These are phyloP conservation scores for Ramichloridium luteum DNA, from an alignment of 2,329 filamentous ascomycete species.

Conservation along the genomic window DNA sequence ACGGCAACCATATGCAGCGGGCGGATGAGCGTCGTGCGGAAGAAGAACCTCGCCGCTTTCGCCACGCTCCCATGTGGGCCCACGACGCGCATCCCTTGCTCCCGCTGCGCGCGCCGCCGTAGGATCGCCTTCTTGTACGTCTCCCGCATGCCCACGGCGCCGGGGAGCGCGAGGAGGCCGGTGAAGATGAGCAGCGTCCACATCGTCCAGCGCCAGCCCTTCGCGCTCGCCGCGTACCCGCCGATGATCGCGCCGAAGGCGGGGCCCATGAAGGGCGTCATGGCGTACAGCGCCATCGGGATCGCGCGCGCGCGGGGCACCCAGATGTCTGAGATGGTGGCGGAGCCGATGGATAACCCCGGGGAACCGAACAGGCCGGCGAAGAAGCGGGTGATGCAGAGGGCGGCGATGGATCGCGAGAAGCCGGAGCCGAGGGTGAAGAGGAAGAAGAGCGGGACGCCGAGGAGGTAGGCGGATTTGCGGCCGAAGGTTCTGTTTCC, in stretches of 20 bases:
- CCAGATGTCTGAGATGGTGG: slow-evolving; percentile 14
- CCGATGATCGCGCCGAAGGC: slow-evolving; percentile 17
- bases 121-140: slow-evolving; percentile 23
- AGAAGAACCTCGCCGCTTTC: slow-evolving; percentile 16
- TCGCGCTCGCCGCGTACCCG: slow-evolving; percentile 18
- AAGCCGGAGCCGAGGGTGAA: slow-evolving; percentile 47
- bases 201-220: slow-evolving; percentile 25
- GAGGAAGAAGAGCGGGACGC: slow-evolving; percentile 37
- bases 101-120: slow-evolving; percentile 4
- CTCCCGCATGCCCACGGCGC: slow-evolving; percentile 21
- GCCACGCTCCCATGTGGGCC: too few relatives aligned
- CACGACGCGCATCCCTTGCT: too few relatives aligned
- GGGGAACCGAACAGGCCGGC: slow-evolving; percentile 59
- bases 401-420: slow-evolving; percentile 36
- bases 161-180: slow-evolving; percentile 13
- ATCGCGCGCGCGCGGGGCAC: slow-evolving; percentile 9
- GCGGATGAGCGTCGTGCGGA: slow-evolving; percentile 13
- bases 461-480: slow-evolving; percentile 38
- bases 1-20: slow-evolving; percentile 20
- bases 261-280: slow-evolving; percentile 7
- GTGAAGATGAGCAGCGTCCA: slow-evolving; percentile 21
- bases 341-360: slow-evolving; percentile 27
- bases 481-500: slow-evolving; percentile 44
- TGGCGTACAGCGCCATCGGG: slow-evolving; percentile 9
- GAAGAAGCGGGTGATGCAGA: slow-evolving; percentile 52